Percentiles rank a stretch among this genome's conserved stretches.
These are phyloP conservation scores for Pilobolus umbonatus DNA, from an alignment of 192 early-diverging fungal species.

Conservation along the genomic window DNA sequence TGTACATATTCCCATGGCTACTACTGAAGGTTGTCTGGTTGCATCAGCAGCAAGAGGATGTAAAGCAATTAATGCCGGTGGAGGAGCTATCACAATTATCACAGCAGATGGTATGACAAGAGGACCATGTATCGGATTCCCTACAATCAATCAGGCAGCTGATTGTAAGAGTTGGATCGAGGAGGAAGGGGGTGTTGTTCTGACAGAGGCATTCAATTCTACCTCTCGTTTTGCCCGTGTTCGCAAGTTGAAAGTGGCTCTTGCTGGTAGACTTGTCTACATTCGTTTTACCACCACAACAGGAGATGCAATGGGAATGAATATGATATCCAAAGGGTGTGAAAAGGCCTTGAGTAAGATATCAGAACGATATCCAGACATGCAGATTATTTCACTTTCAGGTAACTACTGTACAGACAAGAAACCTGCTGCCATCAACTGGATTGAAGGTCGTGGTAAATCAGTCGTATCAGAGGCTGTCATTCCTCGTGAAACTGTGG, in stretches of 20 bases:
- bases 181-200: conserved; percentile 47
- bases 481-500: conserved; percentile 74
- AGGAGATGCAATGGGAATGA: conserved; percentile 98
- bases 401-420: conserved; percentile 98
- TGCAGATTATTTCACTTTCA: conserved; percentile 75
- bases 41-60: conserved; percentile 92
- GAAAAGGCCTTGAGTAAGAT: conserved; percentile 74
- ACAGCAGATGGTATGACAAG: conserved; percentile 88
- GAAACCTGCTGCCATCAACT: conserved; percentile 95
- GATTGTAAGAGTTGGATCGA: conserved; percentile 76
- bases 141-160: conserved; percentile 56
- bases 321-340: conserved; percentile 96
- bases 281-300: conserved; percentile 88
- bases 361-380: conserved; percentile 58
- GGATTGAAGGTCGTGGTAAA: conserved; percentile 96
- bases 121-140: conserved; percentile 88
- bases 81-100: conserved; percentile 77
- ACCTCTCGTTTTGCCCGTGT: conserved; percentile 88
- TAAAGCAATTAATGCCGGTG: conserved; percentile 86
- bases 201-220: conserved; percentile 78
- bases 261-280: conserved; percentile 79
- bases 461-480: conserved; percentile 84
- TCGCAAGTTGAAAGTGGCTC: conserved; percentile 71
- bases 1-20: conserved; percentile 91
- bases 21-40: conserved; percentile 87